These are phyloP conservation scores for Penicillium sp. DNA, from an alignment of 2,329 filamentous ascomycete genomes.

Conservation along the genomic window DNA sequence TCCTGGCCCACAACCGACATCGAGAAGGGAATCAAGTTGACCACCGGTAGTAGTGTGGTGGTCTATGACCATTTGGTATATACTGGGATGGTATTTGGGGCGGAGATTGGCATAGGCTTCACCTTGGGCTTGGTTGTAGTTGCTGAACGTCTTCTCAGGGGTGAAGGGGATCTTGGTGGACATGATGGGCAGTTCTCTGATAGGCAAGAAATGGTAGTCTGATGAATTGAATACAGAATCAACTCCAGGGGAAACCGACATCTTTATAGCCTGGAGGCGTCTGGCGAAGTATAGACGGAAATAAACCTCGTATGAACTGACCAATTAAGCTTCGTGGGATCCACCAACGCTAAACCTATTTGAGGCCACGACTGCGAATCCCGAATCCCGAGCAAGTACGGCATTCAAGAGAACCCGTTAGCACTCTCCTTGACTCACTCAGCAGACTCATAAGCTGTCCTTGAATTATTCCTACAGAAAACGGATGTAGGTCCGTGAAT, in stretches of 20 bases:
- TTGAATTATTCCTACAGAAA: not conserved
- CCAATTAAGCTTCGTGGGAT: not conserved
- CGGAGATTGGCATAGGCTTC: conserved; percentile 43
- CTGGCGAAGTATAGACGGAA: not conserved
- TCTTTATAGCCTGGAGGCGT: not conserved
- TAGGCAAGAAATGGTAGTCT: not conserved
- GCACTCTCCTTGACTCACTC: not conserved
- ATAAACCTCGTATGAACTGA: not conserved
- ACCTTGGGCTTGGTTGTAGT: conserved; percentile 21
- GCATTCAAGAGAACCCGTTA: not conserved
- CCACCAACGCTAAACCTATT: not conserved
- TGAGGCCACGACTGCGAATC: not conserved
- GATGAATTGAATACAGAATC: not conserved
- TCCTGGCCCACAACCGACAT: conserved; percentile 61
- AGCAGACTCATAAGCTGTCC: not conserved
- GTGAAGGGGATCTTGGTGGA: not conserved
- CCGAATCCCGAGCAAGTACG: not conserved
- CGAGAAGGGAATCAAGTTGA: conserved; percentile 47
- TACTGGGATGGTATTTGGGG: conserved; percentile 49
- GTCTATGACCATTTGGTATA: conserved; percentile 51
- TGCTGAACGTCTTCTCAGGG: conserved; percentile 21
- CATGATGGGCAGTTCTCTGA: not conserved
- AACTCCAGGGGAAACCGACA: not conserved
- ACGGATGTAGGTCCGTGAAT: not conserved
- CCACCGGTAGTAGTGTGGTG: conserved; percentile 52